Percentiles rank a stretch among this genome's conserved stretches.
Conservation (phyloP, 129 eudicot species). For the Tagetes erecta region DNA sequence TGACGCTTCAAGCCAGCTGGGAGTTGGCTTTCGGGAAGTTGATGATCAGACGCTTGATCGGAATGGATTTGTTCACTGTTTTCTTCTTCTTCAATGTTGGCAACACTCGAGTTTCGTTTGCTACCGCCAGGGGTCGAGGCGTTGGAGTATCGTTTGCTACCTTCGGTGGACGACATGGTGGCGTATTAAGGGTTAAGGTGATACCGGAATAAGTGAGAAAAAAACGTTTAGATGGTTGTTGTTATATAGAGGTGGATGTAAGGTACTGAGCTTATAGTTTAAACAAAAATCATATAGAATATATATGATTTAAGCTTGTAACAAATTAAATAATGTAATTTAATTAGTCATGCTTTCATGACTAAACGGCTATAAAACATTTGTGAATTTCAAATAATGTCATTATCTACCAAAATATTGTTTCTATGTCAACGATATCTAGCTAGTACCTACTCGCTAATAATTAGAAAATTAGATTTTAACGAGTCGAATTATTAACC, state of each 20-base stretch:
- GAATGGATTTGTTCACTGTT: constrained; percentile 18
- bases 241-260: background rate
- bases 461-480: too few species aligned
- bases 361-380: background rate
- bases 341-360: background rate
- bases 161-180: constrained; percentile 27
- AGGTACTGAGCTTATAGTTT: background rate
- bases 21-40: constrained; percentile 20
- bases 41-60: constrained; percentile 5
- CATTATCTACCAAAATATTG: too few species aligned
- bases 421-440: too few species aligned
- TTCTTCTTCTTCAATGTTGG: constrained; percentile 4
- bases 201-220: background rate
- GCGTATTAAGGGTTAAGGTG: background rate
- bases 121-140: constrained; percentile 20
- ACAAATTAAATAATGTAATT: background rate
- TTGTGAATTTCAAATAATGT: background rate
- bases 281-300: background rate
- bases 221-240: background rate
- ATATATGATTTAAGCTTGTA: background rate
- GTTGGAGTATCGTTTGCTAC: constrained; percentile 29
- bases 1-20: constrained; percentile 31
- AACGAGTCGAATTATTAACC: too few species aligned
- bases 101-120: constrained; percentile 23
- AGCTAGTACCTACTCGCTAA: too few species aligned